A percentile compares a stretch with the other conserved stretches of the same genome.
These are phyloP conservation scores for Fusarium annulatum DNA, from an alignment of 2,329 filamentous ascomycete genomes.

Conservation along the genomic window DNA sequence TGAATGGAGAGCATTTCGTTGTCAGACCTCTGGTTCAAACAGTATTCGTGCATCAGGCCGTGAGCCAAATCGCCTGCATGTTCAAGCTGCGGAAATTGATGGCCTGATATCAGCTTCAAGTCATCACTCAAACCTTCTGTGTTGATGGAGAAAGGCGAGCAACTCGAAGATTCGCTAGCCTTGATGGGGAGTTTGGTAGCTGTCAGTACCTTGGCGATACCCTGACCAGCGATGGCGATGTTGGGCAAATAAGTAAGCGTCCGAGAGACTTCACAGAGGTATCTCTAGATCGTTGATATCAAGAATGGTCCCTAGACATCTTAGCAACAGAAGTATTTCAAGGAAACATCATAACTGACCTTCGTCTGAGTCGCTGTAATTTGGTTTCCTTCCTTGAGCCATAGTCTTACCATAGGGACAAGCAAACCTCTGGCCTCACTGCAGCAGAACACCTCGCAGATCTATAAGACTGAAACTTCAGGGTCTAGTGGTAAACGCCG, in stretches of 20 bases:
- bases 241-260: constrained; percentile 19
- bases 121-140: not conserved
- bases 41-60: constrained; percentile 72
- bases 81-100: constrained; percentile 68
- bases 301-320: constrained; percentile 32
- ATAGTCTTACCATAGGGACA: constrained; percentile 11
- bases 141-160: constrained; percentile 14
- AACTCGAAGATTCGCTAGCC: not conserved
- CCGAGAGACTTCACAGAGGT: constrained; percentile 32
- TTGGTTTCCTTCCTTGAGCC: not conserved
- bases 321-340: not conserved
- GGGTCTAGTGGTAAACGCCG: constrained; percentile 60
- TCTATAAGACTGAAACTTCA: constrained; percentile 55
- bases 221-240: constrained; percentile 19
- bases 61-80: constrained; percentile 78
- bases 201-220: constrained; percentile 10
- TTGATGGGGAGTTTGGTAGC: constrained; percentile 12
- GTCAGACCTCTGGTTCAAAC: constrained; percentile 82
- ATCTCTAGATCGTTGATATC: constrained; percentile 41
- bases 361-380: not conserved
- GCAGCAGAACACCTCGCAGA: not conserved
- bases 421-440: not conserved
- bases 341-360: not conserved
- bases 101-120: not conserved
- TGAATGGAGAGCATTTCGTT: constrained; percentile 76